Evolutionary conservation across 23 red algal species (phyloP).

Genomic region (Gracilariopsis chorda): DNA sequence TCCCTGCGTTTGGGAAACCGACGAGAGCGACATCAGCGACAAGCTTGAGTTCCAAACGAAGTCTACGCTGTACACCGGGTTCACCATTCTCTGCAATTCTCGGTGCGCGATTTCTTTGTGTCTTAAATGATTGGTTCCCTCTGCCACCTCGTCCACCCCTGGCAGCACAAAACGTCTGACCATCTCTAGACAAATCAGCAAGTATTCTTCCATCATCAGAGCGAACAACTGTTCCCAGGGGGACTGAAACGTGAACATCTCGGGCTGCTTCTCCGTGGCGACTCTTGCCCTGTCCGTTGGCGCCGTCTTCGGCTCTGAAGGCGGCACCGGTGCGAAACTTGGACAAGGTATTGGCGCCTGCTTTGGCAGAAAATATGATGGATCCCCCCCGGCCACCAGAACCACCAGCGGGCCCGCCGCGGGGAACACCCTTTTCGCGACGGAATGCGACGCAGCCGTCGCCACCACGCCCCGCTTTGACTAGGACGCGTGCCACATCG

Average conservation of each 20-base stretch:
- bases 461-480: slow-evolving; percentile 85
- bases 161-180: slow-evolving; percentile 56
- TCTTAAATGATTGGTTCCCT: slow-evolving; percentile 90
- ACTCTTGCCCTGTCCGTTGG: slow-evolving; percentile 70
- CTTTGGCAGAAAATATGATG: slow-evolving; percentile 66
- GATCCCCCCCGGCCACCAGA: slow-evolving; percentile 80
- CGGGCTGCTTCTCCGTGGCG: slow-evolving; percentile 61
- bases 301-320: slow-evolving; percentile 67
- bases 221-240: slow-evolving; percentile 83
- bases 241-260: slow-evolving; percentile 48
- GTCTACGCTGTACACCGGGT: slow-evolving; percentile 52
- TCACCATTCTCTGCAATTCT: slow-evolving; percentile 78
- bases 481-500: slow-evolving; percentile 74
- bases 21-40: slow-evolving; percentile 90
- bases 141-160: slow-evolving; percentile 82
- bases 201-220: slow-evolving; percentile 53
- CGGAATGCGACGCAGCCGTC: slow-evolving; percentile 92
- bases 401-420: slow-evolving; percentile 88
- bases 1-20: slow-evolving; percentile 94
- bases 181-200: slow-evolving; percentile 71
- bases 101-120: slow-evolving; percentile 83
- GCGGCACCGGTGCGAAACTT: slow-evolving; percentile 58
- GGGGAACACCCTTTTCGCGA: slow-evolving; percentile 83
- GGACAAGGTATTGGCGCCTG: slow-evolving; percentile 80
- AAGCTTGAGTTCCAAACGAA: slow-evolving; percentile 89